These are phyloP conservation scores for Aspergillus caelatus DNA, from an alignment of 2,329 filamentous ascomycete species.

Conservation along the genomic window DNA sequence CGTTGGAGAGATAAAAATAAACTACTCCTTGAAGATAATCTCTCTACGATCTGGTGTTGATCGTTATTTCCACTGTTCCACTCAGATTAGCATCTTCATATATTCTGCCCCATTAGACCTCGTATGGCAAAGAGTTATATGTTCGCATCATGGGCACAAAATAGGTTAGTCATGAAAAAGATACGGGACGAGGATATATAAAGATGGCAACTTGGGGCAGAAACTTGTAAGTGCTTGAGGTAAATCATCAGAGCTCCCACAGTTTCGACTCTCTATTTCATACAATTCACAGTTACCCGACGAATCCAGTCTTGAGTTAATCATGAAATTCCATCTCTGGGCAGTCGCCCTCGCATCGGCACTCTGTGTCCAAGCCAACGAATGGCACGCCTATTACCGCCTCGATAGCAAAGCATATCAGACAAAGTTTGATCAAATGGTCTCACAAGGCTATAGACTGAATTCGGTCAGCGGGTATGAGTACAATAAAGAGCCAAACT, in stretches of 20 bases:
- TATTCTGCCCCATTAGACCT: not conserved
- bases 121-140: not conserved
- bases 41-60: not conserved
- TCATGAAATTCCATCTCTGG: conserved; percentile 12
- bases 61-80: not conserved
- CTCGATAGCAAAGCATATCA: conserved; percentile 16
- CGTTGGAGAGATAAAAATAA: not conserved
- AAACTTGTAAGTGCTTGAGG: not conserved
- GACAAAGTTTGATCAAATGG: conserved; percentile 12
- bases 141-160: not conserved
- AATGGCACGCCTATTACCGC: conserved; percentile 19
- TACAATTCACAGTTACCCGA: not conserved
- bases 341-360: conserved; percentile 6
- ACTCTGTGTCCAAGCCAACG: conserved; percentile 13
- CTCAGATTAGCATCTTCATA: not conserved
- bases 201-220: too few species aligned
- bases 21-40: not conserved
- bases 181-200: not conserved
- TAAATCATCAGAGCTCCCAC: not conserved
- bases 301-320: not conserved
- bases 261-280: not conserved
- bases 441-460: conserved; percentile 11
- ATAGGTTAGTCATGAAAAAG: not conserved
- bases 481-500: conserved; percentile 12
- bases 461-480: conserved; percentile 18